A percentile compares a stretch with the other conserved stretches of the same genome.
phyloP scores from a whole-genome alignment of 139 green algal genomes.

The Chlamydomonas incerta region DNA sequence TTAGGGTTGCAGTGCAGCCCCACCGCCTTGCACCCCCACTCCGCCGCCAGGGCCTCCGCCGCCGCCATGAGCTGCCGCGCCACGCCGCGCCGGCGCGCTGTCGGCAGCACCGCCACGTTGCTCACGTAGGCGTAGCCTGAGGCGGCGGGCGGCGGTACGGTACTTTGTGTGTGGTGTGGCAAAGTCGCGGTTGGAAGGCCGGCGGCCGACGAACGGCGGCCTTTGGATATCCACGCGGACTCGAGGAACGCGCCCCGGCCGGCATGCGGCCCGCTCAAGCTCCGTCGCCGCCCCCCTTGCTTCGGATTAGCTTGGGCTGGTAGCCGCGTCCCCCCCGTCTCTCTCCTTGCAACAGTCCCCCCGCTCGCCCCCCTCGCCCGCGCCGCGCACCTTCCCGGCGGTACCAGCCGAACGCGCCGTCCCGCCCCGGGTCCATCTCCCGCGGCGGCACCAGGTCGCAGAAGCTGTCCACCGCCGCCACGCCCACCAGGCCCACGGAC shows the following conservation, averaged over 20 bases:
- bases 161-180: too few relatives aligned
- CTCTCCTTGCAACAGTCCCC: background rate
- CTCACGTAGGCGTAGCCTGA: conserved; percentile 59
- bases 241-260: too few relatives aligned
- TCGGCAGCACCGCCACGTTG: conserved; percentile 67
- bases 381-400: conserved; percentile 12
- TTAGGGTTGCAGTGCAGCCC: conserved; percentile 54
- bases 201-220: too few relatives aligned
- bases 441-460: conserved; percentile 40
- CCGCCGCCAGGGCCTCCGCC: conserved; percentile 56
- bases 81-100: conserved; percentile 49
- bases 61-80: conserved; percentile 49
- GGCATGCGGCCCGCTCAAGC: too few relatives aligned
- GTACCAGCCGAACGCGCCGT: conserved; percentile 43
- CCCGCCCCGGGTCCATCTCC: conserved; percentile 1
- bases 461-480: conserved; percentile 41
- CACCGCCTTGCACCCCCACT: conserved; percentile 60
- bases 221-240: too few relatives aligned
- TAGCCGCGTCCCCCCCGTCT: too few relatives aligned
- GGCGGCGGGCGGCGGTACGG: too few relatives aligned
- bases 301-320: too few relatives aligned
- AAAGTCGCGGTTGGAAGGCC: too few relatives aligned
- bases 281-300: too few relatives aligned
- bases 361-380: background rate
- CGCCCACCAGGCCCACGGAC: conserved; percentile 8